These are phyloP conservation scores for Plasmopara halstedii DNA, from an alignment of 352 stramenopile species.

Conservation along the genomic window DNA sequence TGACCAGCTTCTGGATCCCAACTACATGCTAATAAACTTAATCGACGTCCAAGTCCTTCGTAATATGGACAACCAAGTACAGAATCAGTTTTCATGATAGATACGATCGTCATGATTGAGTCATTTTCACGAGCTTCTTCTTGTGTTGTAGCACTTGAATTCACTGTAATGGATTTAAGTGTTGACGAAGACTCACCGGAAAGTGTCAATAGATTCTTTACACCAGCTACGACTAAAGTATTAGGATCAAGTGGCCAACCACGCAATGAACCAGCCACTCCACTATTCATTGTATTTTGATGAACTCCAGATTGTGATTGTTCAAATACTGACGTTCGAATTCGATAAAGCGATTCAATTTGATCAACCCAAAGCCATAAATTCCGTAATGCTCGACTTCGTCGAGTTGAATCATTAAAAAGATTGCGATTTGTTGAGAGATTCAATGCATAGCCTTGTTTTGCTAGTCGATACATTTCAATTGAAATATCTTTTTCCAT, in stretches of 20 bases:
- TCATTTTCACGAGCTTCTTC: slow-evolving; percentile 20
- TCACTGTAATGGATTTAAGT: slow-evolving; percentile 1
- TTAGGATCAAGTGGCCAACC: slow-evolving; percentile 70
- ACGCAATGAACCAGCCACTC: slow-evolving; percentile 36
- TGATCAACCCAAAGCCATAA: slow-evolving; percentile 85
- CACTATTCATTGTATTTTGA: slow-evolving; percentile 20
- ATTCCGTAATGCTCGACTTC: slow-evolving; percentile 43
- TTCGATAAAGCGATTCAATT: slow-evolving; percentile 62
- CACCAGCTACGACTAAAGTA: slow-evolving; percentile 45
- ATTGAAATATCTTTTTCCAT: slow-evolving; percentile 62
- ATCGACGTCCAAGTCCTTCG: slow-evolving; percentile 57
- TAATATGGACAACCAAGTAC: slow-evolving; percentile 64
- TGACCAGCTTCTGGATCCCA: slow-evolving; percentile 76
- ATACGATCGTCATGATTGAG: slow-evolving; percentile 24
- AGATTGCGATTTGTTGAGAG: slow-evolving; percentile 72
- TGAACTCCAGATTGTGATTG: no score
- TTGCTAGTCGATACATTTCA: slow-evolving; percentile 70
- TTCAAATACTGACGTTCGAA: slow-evolving; percentile 45
- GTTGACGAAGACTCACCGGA: slow-evolving; percentile 14
- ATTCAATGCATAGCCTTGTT: slow-evolving; percentile 68
- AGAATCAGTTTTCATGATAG: slow-evolving; percentile 51
- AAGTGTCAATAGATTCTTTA: slow-evolving; percentile 53
- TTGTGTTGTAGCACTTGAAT: slow-evolving; percentile 4
- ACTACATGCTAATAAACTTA: slow-evolving; percentile 70
- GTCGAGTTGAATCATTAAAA: slow-evolving; percentile 34